Percentiles rank a stretch among this genome's conserved stretches.
These are phyloP conservation scores for Arabis hirsuta DNA, from an alignment of 345 rosid species.

Conservation along the genomic window DNA sequence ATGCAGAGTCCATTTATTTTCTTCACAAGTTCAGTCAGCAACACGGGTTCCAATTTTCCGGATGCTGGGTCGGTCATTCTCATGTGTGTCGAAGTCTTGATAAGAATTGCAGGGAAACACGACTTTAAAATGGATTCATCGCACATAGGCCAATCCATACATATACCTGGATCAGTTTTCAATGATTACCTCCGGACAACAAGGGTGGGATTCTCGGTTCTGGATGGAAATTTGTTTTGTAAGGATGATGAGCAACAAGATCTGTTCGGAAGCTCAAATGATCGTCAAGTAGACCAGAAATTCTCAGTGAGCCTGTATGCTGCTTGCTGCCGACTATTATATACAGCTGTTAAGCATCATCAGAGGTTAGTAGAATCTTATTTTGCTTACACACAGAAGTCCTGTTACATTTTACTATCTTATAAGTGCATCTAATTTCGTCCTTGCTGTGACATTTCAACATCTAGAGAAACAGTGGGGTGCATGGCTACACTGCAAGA, in stretches of 20 bases:
- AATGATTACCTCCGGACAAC: conserved; percentile 51
- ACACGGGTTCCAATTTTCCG: conserved; percentile 48
- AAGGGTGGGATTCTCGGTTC: conserved; percentile 39
- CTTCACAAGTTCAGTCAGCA: conserved; percentile 40
- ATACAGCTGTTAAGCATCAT: conserved; percentile 79
- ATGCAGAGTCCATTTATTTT: conserved; percentile 74
- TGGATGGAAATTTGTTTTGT: conserved; percentile 27
- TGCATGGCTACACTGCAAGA: conserved; percentile 75
- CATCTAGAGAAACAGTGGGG: conserved; percentile 66
- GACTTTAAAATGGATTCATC: conserved; percentile 72
- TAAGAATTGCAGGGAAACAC: conserved; percentile 75
- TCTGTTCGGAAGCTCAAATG: conserved; percentile 38
- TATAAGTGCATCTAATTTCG: conserved; percentile 24
- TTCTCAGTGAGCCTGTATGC: conserved; percentile 63
- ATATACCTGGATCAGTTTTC: conserved; percentile 72
- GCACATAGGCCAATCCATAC: conserved; percentile 76
- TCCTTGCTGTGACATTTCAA: conserved; percentile 36
- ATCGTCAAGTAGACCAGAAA: conserved; percentile 49
- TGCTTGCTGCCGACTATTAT: conserved; percentile 76
- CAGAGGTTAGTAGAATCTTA: conserved; percentile 55
- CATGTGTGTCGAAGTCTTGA: conserved; percentile 87
- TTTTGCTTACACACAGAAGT: conserved; percentile 14
- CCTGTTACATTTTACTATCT: conserved; percentile 7
- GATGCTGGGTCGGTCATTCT: conserved; percentile 88
- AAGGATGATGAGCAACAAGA: conserved; percentile 41